These are phyloP conservation scores for Naganishia friedmannii DNA, from an alignment of 768 basidiomycete species.

Conservation along the genomic window DNA sequence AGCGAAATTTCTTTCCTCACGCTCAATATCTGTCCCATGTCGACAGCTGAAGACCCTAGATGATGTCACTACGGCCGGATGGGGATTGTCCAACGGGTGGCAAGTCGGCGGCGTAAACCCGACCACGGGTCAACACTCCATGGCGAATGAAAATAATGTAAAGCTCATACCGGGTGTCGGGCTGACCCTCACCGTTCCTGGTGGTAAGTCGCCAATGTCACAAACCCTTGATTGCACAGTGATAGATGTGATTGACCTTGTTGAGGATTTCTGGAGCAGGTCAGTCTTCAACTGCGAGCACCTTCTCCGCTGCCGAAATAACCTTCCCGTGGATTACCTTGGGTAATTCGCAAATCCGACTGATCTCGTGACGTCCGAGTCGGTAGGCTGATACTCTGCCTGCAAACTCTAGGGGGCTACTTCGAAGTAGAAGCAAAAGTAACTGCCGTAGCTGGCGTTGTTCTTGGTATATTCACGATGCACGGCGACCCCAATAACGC, in stretches of 20 bases:
- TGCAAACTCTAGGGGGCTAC: too few relatives aligned
- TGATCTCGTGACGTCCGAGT: too few relatives aligned
- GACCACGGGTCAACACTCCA: too few relatives aligned
- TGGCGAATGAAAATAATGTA: background rate
- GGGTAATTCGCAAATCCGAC: background rate
- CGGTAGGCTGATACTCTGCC: too few relatives aligned
- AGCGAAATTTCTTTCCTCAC: too few relatives aligned
- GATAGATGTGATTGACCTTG: too few relatives aligned
- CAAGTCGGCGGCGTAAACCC: too few relatives aligned
- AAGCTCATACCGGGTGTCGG: background rate
- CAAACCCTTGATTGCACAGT: background rate
- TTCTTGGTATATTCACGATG: background rate
- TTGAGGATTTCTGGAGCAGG: background rate
- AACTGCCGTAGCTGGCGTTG: background rate
- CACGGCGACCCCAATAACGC: background rate
- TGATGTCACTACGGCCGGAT: too few relatives aligned
- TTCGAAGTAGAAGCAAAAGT: background rate
- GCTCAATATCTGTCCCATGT: too few relatives aligned
- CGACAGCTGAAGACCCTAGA: too few relatives aligned
- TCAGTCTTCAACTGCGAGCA: background rate
- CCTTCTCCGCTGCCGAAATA: background rate
- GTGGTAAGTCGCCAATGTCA: background rate
- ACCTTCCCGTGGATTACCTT: background rate
- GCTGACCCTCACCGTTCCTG: background rate
- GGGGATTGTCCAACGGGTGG: too few relatives aligned